Percentiles rank a stretch among this genome's conserved stretches.
Evolutionary conservation across 1,284 basidiomycete genomes (phyloP).

Genomic region (Boletus semigastroideus): DNA sequence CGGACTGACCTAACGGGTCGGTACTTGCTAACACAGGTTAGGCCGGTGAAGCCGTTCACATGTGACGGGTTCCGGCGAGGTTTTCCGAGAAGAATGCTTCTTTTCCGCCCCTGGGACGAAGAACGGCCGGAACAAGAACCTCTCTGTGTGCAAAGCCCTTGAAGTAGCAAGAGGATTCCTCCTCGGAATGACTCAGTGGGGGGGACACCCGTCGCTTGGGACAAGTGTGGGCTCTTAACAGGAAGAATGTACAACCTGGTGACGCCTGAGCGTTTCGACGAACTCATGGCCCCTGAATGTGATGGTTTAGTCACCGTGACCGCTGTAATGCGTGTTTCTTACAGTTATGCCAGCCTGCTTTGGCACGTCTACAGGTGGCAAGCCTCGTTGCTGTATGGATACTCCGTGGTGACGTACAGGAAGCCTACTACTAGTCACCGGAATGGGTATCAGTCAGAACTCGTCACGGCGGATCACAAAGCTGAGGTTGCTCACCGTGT

Average conservation of each 20-base stretch:
- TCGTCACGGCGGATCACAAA: background rate
- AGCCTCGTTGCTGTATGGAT: background rate
- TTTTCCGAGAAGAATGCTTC: constrained; percentile 2
- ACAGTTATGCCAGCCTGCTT: background rate
- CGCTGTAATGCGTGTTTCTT: too few species aligned
- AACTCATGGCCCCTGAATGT: too few species aligned
- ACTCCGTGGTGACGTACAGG: too few species aligned
- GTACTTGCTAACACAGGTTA: constrained; percentile 1
- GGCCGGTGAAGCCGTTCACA: background rate
- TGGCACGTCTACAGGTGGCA: constrained; percentile 1
- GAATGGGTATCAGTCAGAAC: constrained; percentile 1
- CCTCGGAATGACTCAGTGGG: too few species aligned
- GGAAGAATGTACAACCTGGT: background rate
- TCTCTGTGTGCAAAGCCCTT: background rate
- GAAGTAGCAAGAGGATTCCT: too few species aligned
- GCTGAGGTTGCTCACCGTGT: background rate
- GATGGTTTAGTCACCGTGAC: constrained; percentile 2
- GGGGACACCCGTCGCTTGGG: too few species aligned
- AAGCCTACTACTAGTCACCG: background rate
- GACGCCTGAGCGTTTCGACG: background rate
- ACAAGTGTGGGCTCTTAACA: too few species aligned
- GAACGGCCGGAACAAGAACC: constrained; percentile 20
- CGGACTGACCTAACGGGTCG: constrained; percentile 3
- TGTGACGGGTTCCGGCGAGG: constrained; percentile 14
- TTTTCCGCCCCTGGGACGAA: constrained; percentile 4